Percentiles rank a stretch among this genome's conserved stretches.
Conservation (phyloP, 177 flowering plant genomes). For the Telopea speciosissima region DNA sequence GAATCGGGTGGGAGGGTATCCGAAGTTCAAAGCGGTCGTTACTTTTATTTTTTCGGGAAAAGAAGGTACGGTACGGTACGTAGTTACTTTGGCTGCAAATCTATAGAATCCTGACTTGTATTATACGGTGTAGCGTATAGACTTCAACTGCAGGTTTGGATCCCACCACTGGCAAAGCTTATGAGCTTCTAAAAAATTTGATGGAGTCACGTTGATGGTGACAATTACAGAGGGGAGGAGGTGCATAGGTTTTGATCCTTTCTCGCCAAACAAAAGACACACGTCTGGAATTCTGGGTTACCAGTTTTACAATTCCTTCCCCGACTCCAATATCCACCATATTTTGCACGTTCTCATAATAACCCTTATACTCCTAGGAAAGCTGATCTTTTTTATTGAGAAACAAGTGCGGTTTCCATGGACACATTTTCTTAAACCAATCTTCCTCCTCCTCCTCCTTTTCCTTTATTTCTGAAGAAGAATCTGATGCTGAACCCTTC, state of each 20-base stretch:
- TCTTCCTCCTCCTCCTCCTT: no score
- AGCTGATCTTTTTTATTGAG: slow-evolving; percentile 64
- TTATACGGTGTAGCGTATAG: no score
- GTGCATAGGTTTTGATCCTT: slow-evolving; percentile 47
- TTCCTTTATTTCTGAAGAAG: no score
- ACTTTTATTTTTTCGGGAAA: no score
- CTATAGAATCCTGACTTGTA: no score
- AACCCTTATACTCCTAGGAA: slow-evolving; percentile 74
- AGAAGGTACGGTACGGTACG: no score
- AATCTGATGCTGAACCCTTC: no score
- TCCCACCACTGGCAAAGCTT: slow-evolving; percentile 90
- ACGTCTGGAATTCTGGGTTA: slow-evolving; percentile 69
- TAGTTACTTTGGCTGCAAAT: no score
- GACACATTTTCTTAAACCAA: slow-evolving; percentile 40
- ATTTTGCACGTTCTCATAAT: slow-evolving; percentile 69
- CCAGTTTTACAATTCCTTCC: slow-evolving; percentile 52
- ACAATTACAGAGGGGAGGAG: slow-evolving; percentile 74
- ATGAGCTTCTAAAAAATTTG: slow-evolving; percentile 60
- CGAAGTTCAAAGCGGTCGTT: no score
- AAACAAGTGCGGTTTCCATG: slow-evolving; percentile 65
- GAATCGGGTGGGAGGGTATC: no score
- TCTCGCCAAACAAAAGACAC: slow-evolving; percentile 49
- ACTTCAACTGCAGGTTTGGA: slow-evolving; percentile 38
- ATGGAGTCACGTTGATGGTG: slow-evolving; percentile 31
- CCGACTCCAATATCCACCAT: slow-evolving; percentile 81